Percentiles rank a stretch among this genome's conserved stretches.
phyloP scores from a whole-genome alignment of 441 rosid genomes.

The Syzygium syzygioides region DNA sequence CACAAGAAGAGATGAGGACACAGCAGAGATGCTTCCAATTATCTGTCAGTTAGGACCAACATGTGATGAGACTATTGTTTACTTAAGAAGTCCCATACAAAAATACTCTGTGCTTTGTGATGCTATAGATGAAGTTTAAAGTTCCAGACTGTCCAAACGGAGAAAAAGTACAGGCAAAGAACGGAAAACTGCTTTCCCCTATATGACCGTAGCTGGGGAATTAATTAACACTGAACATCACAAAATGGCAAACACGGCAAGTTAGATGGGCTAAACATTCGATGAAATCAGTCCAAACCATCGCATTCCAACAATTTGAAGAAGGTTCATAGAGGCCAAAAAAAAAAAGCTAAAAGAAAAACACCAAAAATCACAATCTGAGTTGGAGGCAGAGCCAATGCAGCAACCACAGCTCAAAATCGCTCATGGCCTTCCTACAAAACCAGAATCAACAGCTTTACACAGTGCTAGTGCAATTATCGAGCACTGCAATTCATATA shows the following conservation, averaged over 20 bases:
- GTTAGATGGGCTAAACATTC: background rate
- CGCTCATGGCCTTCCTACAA: background rate
- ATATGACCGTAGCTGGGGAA: background rate
- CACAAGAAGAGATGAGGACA: slow-evolving; percentile 67
- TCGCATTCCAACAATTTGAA: background rate
- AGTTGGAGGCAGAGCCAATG: background rate
- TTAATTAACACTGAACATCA: background rate
- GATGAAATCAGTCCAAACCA: background rate
- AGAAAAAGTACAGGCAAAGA: background rate
- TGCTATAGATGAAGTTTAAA: background rate
- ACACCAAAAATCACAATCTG: background rate
- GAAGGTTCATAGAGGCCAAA: background rate
- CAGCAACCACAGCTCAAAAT: background rate
- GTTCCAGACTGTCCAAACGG: background rate
- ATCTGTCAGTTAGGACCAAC: slow-evolving; percentile 34
- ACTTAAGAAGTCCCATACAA: background rate
- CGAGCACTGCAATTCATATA: background rate
- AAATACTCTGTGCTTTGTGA: background rate
- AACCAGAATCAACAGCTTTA: background rate
- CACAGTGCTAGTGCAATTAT: background rate
- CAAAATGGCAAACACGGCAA: background rate
- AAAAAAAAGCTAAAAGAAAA: background rate
- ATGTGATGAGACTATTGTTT: background rate
- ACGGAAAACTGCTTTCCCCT: background rate
- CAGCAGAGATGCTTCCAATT: slow-evolving; percentile 76